Conservation (phyloP, 352 stramenopile genomes). For the Globisporangium cederbergense region DNA sequence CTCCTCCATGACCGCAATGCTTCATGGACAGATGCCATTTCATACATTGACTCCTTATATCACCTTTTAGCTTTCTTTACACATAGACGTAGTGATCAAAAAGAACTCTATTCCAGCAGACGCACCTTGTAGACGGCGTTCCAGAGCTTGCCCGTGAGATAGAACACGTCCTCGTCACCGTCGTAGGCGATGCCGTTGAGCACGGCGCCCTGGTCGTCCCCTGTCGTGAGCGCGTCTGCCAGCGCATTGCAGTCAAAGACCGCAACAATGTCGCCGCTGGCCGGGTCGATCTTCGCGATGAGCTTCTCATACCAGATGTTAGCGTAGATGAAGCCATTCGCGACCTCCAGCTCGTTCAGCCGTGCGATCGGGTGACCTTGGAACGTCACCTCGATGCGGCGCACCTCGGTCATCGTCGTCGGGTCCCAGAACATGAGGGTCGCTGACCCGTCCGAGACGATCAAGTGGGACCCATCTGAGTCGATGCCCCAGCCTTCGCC, state of each 20-base stretch:
- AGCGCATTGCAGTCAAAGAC: slow-evolving; percentile 85
- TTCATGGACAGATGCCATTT: not conserved
- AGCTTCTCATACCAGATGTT: slow-evolving; percentile 94
- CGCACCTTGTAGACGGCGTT: slow-evolving; percentile 88
- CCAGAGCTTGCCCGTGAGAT: slow-evolving; percentile 94
- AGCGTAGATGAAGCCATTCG: slow-evolving; percentile 90
- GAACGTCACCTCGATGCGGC: slow-evolving; percentile 66
- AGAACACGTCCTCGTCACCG: slow-evolving; percentile 84
- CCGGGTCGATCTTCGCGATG: slow-evolving; percentile 92
- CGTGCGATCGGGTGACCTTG: slow-evolving; percentile 42
- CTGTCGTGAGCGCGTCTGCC: slow-evolving; percentile 53
- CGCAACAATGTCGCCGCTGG: slow-evolving; percentile 74
- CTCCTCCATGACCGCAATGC: too few relatives aligned
- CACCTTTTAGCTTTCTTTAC: not conserved
- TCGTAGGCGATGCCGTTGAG: slow-evolving; percentile 95
- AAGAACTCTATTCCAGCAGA: slow-evolving; percentile 37
- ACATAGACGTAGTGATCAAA: slow-evolving; percentile 11
- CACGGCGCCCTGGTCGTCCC: slow-evolving; percentile 58
- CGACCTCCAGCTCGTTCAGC: slow-evolving; percentile 94
- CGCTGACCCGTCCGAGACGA: slow-evolving; percentile 88
- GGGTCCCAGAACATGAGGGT: slow-evolving; percentile 92
- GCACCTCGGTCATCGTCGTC: slow-evolving; percentile 64
- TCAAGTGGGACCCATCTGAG: slow-evolving; percentile 50
- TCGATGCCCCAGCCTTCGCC: slow-evolving; percentile 94
- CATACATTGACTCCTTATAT: too few relatives aligned